Evolutionary conservation across 768 basidiomycete genomes (phyloP).

Genomic region (Kwoniella newhampshirensis): DNA sequence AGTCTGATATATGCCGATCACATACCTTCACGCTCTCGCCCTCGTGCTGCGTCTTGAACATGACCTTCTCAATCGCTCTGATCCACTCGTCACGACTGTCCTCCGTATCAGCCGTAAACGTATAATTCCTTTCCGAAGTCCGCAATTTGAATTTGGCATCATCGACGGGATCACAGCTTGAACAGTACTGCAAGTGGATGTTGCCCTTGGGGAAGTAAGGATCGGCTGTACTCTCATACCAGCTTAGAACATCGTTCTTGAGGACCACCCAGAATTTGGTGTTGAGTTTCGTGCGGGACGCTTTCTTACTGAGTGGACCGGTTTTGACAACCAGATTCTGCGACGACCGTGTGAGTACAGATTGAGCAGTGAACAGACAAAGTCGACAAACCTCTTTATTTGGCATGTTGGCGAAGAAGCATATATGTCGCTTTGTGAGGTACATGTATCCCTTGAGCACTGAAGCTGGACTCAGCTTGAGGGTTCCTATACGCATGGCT

Average conservation of each 20-base stretch:
- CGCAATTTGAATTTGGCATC: constrained; percentile 79
- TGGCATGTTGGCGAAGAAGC: constrained; percentile 96
- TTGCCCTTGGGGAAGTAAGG: constrained; percentile 98
- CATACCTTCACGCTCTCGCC: constrained; percentile 89
- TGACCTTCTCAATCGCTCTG: constrained; percentile 84
- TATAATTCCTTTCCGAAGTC: constrained; percentile 69
- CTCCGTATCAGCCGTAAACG: constrained; percentile 49
- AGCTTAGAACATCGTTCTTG: constrained; percentile 92
- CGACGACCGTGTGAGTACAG: constrained; percentile 3
- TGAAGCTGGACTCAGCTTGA: constrained; percentile 43
- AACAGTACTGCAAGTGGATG: constrained; percentile 89
- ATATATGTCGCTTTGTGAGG: constrained; percentile 85
- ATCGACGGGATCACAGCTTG: constrained; percentile 75
- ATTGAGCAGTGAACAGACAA: background rate
- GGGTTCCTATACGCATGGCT: background rate
- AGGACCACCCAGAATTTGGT: constrained; percentile 94
- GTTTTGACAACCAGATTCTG: constrained; percentile 92
- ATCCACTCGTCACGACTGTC: constrained; percentile 65
- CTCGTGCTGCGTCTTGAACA: constrained; percentile 94
- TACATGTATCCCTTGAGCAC: constrained; percentile 98
- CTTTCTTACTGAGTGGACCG: constrained; percentile 81
- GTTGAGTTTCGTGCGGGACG: constrained; percentile 85
- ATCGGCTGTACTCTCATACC: constrained; percentile 94
- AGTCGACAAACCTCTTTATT: constrained; percentile 66
- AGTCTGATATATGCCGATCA: too few relatives aligned